Percentiles rank a stretch among this genome's conserved stretches.
Conservation (phyloP, 768 basidiomycete species). For the Hericium coralloides region DNA sequence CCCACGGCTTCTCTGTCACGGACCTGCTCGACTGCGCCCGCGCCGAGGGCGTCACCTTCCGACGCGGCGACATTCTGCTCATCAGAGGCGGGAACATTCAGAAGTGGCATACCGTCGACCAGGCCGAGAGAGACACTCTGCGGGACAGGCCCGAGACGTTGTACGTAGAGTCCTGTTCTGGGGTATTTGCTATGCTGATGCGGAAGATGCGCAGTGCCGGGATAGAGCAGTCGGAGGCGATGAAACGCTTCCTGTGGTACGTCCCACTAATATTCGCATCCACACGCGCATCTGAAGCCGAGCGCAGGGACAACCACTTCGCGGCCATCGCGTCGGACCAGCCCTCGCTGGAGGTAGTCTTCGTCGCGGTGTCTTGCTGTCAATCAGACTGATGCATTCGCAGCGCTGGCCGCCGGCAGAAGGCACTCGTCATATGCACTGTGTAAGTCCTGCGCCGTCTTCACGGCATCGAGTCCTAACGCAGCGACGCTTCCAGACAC, state of each 20-base stretch:
- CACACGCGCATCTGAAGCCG: neutral
- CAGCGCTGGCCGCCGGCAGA: conserved; percentile 47
- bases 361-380: neutral
- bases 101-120: conserved; percentile 37
- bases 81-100: conserved; percentile 53
- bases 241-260: conserved; percentile 68
- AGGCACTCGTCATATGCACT: conserved; percentile 40
- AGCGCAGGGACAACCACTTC: conserved; percentile 61
- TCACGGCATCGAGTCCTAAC: neutral
- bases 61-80: conserved; percentile 51
- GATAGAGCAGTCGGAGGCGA: conserved; percentile 58
- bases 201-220: conserved; percentile 37
- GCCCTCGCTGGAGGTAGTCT: conserved; percentile 49
- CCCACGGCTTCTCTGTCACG: conserved; percentile 40
- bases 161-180: conserved; percentile 25
- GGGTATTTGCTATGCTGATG: neutral
- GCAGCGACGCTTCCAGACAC: conserved; percentile 30
- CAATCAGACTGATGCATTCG: neutral
- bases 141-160: conserved; percentile 38
- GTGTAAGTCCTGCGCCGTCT: conserved; percentile 29
- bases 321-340: conserved; percentile 62
- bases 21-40: conserved; percentile 53
- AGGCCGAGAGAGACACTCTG: conserved; percentile 37
- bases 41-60: conserved; percentile 47
- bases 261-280: conserved; percentile 7